Evolutionary conservation across 2,329 filamentous ascomycete genomes (phyloP).

Genomic region (Penicillium sp.): DNA sequence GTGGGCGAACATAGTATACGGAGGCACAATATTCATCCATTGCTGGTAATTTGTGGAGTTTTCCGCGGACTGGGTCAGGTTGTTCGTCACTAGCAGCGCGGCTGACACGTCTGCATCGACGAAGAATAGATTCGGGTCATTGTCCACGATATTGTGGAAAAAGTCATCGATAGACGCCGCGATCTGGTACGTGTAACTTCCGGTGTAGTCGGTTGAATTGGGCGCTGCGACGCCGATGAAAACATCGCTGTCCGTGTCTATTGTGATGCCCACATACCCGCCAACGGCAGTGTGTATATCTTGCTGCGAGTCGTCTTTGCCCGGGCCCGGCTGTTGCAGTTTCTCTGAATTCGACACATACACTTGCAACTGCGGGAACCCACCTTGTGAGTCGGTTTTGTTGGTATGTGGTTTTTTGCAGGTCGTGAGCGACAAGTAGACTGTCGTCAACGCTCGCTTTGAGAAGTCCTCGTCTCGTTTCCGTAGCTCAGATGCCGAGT

Average conservation of each 20-base stretch:
- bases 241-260: conserved; percentile 57
- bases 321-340: conserved; percentile 60
- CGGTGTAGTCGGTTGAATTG: conserved; percentile 53
- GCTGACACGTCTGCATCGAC: conserved; percentile 76
- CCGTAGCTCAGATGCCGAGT: conserved; percentile 9
- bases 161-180: conserved; percentile 70
- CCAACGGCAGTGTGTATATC: conserved; percentile 48
- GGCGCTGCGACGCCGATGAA: conserved; percentile 70
- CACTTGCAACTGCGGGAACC: conserved; percentile 64
- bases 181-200: conserved; percentile 69
- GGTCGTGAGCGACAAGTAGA: conserved; percentile 80
- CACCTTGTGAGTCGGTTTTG: conserved; percentile 31
- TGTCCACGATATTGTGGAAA: conserved; percentile 56
- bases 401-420: conserved; percentile 64
- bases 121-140: conserved; percentile 57
- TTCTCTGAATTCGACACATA: conserved; percentile 61
- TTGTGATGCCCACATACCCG: conserved; percentile 59
- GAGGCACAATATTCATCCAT: conserved; percentile 53
- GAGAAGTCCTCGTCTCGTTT: conserved; percentile 14
- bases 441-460: conserved; percentile 40
- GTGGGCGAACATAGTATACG: conserved; percentile 70
- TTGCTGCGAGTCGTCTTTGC: conserved; percentile 36
- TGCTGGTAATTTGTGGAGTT: conserved; percentile 43
- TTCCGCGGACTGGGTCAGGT: conserved; percentile 47
- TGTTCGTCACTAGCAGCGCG: conserved; percentile 68